phyloP scores from a whole-genome alignment of 306 rosid species.

The Medicago arabica region DNA sequence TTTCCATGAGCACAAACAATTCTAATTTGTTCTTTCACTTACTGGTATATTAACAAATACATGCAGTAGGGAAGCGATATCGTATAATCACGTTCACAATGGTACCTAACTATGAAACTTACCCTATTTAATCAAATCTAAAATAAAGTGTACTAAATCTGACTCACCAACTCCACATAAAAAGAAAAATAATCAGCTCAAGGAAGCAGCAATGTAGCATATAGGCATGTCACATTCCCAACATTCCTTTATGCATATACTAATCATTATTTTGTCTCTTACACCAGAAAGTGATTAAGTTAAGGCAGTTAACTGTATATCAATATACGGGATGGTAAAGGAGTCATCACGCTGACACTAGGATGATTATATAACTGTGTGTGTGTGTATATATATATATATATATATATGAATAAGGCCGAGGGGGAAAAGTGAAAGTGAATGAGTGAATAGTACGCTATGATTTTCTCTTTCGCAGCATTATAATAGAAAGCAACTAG shows the following conservation, averaged over 20 bases:
- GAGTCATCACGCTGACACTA: neutral
- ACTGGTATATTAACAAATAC: too few species aligned
- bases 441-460: neutral
- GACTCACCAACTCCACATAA: conserved; percentile 2
- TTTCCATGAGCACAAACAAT: neutral
- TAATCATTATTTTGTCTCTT: conserved; percentile 1
- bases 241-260: neutral
- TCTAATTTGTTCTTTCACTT: neutral
- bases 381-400: too few species aligned
- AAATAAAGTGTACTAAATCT: neutral
- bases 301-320: neutral
- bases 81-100: too few species aligned
- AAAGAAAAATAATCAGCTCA: neutral
- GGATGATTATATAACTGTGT: neutral
- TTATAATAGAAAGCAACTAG: neutral
- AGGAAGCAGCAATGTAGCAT: neutral
- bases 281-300: neutral
- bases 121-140: too few species aligned
- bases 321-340: neutral
- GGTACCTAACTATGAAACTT: too few species aligned
- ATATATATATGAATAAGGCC: neutral
- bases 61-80: too few species aligned
- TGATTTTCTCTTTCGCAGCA: neutral
- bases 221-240: neutral
- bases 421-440: neutral